These are phyloP conservation scores for Crucihimalaya himalaica DNA, from an alignment of 345 rosid genomes.

Conservation along the genomic window DNA sequence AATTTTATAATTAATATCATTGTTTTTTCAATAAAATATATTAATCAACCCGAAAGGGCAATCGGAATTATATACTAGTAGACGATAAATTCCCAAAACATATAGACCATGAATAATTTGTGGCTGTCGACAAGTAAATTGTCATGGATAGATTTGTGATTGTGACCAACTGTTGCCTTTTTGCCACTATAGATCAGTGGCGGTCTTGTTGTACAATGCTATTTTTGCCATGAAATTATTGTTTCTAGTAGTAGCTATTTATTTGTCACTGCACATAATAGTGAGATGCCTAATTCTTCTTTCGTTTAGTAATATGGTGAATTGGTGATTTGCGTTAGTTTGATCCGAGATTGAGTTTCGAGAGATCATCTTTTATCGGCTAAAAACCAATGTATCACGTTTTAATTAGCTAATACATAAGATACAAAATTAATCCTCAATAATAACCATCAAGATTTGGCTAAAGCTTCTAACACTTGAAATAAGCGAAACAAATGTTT, in stretches of 20 bases:
- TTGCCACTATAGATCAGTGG: background rate
- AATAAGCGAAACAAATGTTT: too few relatives aligned
- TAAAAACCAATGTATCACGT: too few relatives aligned
- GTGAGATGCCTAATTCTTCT: background rate
- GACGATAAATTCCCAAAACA: background rate
- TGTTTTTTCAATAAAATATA: too few relatives aligned
- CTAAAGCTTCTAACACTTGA: too few relatives aligned
- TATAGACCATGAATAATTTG: background rate
- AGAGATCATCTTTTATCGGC: too few relatives aligned
- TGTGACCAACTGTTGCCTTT: background rate
- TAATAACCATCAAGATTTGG: background rate
- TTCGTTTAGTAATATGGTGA: background rate
- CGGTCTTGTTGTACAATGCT: background rate
- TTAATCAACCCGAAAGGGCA: background rate
- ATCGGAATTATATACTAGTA: background rate
- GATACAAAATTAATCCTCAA: background rate
- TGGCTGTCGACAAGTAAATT: background rate
- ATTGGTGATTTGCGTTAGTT: background rate
- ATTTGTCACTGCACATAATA: too few relatives aligned
- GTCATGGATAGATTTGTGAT: background rate
- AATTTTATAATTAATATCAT: background rate
- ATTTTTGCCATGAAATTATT: too few relatives aligned
- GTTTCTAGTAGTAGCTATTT: too few relatives aligned
- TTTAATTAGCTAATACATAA: too few relatives aligned
- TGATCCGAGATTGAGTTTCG: too few relatives aligned